Base-by-base conservation (phyloP, 129 eudicot genomes). In the Artemisia tridentata region DNA sequence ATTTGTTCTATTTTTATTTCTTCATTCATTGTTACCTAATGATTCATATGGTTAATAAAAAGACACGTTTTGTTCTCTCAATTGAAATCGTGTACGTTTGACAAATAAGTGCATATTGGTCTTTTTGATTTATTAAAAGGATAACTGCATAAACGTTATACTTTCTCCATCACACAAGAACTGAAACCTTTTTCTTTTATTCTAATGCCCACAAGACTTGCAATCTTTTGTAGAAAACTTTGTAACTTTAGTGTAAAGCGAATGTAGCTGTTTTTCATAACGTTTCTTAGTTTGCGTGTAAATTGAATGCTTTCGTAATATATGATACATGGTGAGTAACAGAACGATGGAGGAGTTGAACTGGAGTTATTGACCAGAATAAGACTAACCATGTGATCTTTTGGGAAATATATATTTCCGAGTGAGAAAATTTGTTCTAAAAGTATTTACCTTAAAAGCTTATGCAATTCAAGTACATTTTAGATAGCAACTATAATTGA, bases 1-100 rank as follows among this genome's bases (percentile, higher is more conserved):
- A 64, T 72, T 63, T 12, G 71, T 54, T 64, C 72, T 46, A 23
- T 63, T 71, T 70, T 53, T 63, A n/a, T 53, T 63, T 46, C 29
- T 64, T 67, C 50, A 17, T 71, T 78, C 52, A 64, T 63, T 64
- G 47, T 64, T 5, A 71, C 54, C 51, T 52, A 46, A 63, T 57
- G 71, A 14, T 70, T 51, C 15, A 16, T 60, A 34, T 51, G 53
- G 21, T 69, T 0, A 47, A 64, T 48, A 63, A 63, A 50, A 64
- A 38, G 63, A 73, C 63, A 63, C 34, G 43, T 73, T 31, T 72
- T 18, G 59, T 71, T 6, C 45, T 43, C 11, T 61, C 27, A 72
- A 15, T 48, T 27, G 16, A 50, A 63, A 34, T 50, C 15, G 38
- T 73, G 70, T 61, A 51, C 3, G 2, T 50, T 72, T 72, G 47